A percentile compares a stretch with the other conserved stretches of the same genome.
phyloP scores from a whole-genome alignment of 2,329 filamentous ascomycete species.

The Botryosphaeria dothidea region DNA sequence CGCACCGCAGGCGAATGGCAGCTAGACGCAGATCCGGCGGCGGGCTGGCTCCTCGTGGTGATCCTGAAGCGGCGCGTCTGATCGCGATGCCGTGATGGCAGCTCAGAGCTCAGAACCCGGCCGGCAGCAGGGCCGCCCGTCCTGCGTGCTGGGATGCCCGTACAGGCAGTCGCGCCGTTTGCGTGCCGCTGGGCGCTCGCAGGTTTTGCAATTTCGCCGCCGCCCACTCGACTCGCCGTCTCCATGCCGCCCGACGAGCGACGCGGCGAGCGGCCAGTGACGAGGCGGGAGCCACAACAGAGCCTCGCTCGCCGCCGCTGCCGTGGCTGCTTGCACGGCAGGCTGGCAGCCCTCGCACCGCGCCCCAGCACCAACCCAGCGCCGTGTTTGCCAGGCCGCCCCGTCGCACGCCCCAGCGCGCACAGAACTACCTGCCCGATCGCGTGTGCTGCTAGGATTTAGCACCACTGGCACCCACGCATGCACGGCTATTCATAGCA shows the following conservation, averaged over 20 bases:
- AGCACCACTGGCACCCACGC: constrained; percentile 11
- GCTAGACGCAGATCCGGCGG: not conserved
- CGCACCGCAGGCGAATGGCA: not conserved
- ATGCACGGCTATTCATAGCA: constrained; percentile 18
- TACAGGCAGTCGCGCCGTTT: not conserved
- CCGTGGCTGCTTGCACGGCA: constrained; percentile 1
- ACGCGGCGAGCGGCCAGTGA: not conserved
- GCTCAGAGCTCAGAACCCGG: not conserved
- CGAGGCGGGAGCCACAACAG: not conserved
- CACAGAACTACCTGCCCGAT: constrained; percentile 14
- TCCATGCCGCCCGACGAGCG: not conserved
- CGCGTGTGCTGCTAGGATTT: constrained; percentile 14
- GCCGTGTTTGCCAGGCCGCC: constrained; percentile 9
- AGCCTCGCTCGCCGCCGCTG: constrained; percentile 10
- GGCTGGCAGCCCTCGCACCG: not conserved
- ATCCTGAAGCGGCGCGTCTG: not conserved
- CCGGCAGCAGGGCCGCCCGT: not conserved
- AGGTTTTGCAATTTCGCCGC: not conserved
- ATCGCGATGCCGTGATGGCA: not conserved
- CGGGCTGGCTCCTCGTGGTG: not conserved
- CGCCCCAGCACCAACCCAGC: not conserved
- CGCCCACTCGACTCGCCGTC: not conserved
- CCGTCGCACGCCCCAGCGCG: constrained; percentile 5
- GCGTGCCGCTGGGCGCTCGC: not conserved
- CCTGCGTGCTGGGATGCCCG: constrained; percentile 3